Evolutionary conservation across 176 grass and related monocot species (phyloP).

Genomic region (Hyparrhenia diplandra): DNA sequence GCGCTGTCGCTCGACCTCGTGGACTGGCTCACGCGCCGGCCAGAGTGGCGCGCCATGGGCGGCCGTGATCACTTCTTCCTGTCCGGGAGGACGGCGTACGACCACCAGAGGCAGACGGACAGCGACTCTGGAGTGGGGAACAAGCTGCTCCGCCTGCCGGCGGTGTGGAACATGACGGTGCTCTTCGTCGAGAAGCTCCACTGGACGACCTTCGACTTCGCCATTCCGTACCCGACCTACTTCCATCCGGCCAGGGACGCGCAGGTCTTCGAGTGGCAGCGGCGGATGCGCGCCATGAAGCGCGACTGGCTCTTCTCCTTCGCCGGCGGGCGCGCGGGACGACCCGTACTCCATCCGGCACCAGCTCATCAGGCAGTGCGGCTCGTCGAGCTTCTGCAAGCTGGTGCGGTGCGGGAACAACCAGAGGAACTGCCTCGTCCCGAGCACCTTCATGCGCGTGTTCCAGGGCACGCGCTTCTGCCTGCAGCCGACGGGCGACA

Average conservation of each 20-base stretch:
- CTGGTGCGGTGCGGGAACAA: slow-evolving; percentile 50
- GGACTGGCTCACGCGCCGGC: slow-evolving; percentile 46
- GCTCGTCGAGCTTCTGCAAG: slow-evolving; percentile 38
- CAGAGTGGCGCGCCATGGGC: slow-evolving; percentile 60
- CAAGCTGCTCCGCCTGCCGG: slow-evolving; percentile 63
- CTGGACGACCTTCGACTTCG: slow-evolving; percentile 52
- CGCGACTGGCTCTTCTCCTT: slow-evolving; percentile 60
- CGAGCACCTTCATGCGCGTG: slow-evolving; percentile 61
- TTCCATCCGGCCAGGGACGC: slow-evolving; percentile 72
- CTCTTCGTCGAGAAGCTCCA: slow-evolving; percentile 68
- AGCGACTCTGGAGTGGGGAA: slow-evolving; percentile 56
- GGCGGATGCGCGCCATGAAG: slow-evolving; percentile 39
- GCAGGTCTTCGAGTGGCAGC: slow-evolving; percentile 55
- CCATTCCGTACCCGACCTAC: slow-evolving; percentile 66
- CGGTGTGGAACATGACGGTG: slow-evolving; percentile 74
- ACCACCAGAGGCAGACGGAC: slow-evolving; percentile 49
- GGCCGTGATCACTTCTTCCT: slow-evolving; percentile 67
- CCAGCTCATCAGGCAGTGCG: slow-evolving; percentile 64
- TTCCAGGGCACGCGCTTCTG: slow-evolving; percentile 75
- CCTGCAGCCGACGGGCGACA: slow-evolving; percentile 67
- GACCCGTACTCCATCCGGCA: slow-evolving; percentile 60
- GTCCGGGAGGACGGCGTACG: slow-evolving; percentile 54
- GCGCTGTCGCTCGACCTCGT: slow-evolving; percentile 39
- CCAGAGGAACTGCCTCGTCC: slow-evolving; percentile 34
- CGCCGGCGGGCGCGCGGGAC: slow-evolving; percentile 52